These are phyloP conservation scores for Trametes pubescens DNA, from an alignment of 1,284 basidiomycete species.

Conservation along the genomic window DNA sequence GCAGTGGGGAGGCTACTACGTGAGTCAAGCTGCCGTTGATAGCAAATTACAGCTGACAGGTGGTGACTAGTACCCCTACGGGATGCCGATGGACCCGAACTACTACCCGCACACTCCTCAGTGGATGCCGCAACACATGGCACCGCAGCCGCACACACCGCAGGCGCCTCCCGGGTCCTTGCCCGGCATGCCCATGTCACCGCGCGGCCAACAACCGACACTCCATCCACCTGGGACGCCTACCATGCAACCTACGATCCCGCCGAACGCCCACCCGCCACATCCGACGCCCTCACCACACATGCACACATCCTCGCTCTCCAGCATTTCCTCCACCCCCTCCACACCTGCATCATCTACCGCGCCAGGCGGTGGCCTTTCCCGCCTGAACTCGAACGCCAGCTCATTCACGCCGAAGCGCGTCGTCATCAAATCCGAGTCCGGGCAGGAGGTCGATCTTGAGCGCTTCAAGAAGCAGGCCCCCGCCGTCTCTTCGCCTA, in stretches of 20 bases:
- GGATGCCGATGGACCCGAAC: conserved; percentile 42
- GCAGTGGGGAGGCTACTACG: conserved; percentile 51
- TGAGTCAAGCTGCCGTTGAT: conserved; percentile 36
- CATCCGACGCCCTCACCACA: conserved; percentile 60
- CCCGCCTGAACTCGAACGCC: conserved; percentile 66
- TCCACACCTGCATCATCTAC: conserved; percentile 65
- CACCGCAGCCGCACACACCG: conserved; percentile 42
- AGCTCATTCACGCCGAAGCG: conserved; percentile 68
- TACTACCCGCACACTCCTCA: conserved; percentile 43
- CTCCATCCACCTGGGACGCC: conserved; percentile 72
- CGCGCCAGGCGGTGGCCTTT: conserved; percentile 45
- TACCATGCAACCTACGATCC: conserved; percentile 63
- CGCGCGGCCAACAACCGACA: conserved; percentile 63
- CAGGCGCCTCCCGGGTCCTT: conserved; percentile 51
- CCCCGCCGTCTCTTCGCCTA: conserved; percentile 45
- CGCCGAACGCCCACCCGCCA: conserved; percentile 55
- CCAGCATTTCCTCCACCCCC: conserved; percentile 62
- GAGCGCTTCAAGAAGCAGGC: conserved; percentile 59
- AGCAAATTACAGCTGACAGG: conserved; percentile 6
- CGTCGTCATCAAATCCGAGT: conserved; percentile 61
- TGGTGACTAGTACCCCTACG: conserved; percentile 38
- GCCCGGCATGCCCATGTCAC: conserved; percentile 64
- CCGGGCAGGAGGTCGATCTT: conserved; percentile 68
- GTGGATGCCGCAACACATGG: conserved; percentile 52
- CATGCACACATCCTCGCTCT: conserved; percentile 56